Evolutionary conservation across 2,329 filamentous ascomycete genomes (phyloP), one percentile per base, ranked within the genome.

Genomic region (Kalmusia sp.): DNA sequence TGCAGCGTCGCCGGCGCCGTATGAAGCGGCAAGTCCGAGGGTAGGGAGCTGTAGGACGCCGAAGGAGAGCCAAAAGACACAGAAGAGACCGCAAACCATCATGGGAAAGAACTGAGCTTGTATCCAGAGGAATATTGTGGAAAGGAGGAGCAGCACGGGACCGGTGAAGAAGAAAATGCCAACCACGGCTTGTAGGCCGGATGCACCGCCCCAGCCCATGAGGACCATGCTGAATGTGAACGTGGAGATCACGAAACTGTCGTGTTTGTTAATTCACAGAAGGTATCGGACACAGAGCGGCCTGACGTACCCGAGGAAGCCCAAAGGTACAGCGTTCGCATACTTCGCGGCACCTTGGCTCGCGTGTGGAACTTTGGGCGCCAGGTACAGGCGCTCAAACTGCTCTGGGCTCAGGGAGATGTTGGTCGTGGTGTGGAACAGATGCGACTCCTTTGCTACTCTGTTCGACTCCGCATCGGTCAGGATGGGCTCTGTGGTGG

Each of bases 51-150:
- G 77, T 1, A 83, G 68, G 40, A 82, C 61, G 14, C 79, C 81
- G 59, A 84, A 83, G 2, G 77, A 80, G 3, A 82, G 71, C 79
- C 80, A 83, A 63, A 83, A 83, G 2, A 65, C 63, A 17, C 47
- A 71, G 57, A 83, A 83, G 31, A 83, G 72, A 3, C 77, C 79
- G 69, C 80, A 80, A 0, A 81, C 77, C 74, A 82, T 80, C 80
- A 83, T 83, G 2, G 65, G 55, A 41, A 70, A 70, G 55, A 68
- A 68, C 33, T 69, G 66, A 0, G 54, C 55, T 38, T 66, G 63
- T 39, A 83, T 76, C 80, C 80, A 83, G 56, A 83, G 79, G 56
- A 82, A 82, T 6, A 83, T 77, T 51, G 79, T 77, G 25, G 76
- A 71, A 28, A 81, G 73, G 12, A 76, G 62, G 6, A 82, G 70